Percentiles rank a stretch among this genome's conserved stretches.
These are phyloP conservation scores for Solidago caesia DNA, from an alignment of 129 eudicot genomes.

Conservation along the genomic window DNA sequence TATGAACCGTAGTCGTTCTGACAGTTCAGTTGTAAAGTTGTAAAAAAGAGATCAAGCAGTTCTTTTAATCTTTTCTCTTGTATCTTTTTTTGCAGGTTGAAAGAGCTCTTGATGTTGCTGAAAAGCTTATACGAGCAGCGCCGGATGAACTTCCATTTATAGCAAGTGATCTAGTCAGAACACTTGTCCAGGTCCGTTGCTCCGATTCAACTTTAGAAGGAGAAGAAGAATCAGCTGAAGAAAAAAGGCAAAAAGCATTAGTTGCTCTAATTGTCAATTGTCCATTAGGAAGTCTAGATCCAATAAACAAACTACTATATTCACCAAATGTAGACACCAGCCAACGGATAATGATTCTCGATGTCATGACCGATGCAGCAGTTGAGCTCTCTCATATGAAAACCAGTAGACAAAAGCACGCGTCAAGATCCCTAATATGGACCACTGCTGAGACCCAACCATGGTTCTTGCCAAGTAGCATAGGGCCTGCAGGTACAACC, in stretches of 20 bases:
- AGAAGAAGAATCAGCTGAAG: slow-evolving; percentile 94
- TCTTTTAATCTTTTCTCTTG: background rate
- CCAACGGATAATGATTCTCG: slow-evolving; percentile 83
- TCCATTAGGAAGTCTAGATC: slow-evolving; percentile 68
- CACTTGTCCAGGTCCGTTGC: slow-evolving; percentile 85
- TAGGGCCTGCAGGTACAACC: slow-evolving; percentile 69
- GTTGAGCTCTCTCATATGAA: slow-evolving; percentile 68
- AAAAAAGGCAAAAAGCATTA: slow-evolving; percentile 72
- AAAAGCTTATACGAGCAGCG: slow-evolving; percentile 80
- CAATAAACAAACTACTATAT: slow-evolving; percentile 65
- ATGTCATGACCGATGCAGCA: slow-evolving; percentile 86
- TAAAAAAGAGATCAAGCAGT: background rate
- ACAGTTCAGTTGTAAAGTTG: background rate
- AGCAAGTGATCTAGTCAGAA: slow-evolving; percentile 73
- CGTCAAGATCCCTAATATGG: slow-evolving; percentile 49
- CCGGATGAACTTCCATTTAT: slow-evolving; percentile 81
- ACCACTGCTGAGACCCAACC: slow-evolving; percentile 67
- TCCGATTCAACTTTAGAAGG: slow-evolving; percentile 75
- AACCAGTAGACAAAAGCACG: slow-evolving; percentile 38
- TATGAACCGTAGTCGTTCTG: background rate
- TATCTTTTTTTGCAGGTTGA: slow-evolving; percentile 61
- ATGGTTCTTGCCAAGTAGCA: slow-evolving; percentile 80
- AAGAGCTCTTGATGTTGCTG: slow-evolving; percentile 90
- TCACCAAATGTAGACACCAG: slow-evolving; percentile 87
- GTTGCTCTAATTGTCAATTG: slow-evolving; percentile 63